Evolutionary conservation across 2,329 filamentous ascomycete genomes (phyloP).

Genomic region (Thielaviopsis populi): DNA sequence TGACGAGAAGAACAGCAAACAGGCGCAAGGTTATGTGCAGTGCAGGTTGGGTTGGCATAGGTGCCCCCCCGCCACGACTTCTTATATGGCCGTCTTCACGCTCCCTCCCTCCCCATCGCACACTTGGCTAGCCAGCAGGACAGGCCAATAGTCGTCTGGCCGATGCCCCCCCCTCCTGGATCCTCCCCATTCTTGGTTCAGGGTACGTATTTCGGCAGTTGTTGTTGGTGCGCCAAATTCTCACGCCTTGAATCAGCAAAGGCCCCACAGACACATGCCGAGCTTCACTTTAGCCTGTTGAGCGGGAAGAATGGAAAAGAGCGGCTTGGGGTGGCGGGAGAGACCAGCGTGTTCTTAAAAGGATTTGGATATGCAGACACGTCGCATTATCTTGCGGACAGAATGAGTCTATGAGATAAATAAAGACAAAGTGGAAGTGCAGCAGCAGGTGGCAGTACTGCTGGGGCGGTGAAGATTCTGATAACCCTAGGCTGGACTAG

Average conservation of each 20-base stretch:
- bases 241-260: background rate
- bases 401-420: background rate
- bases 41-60: background rate
- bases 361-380: background rate
- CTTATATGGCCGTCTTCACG: background rate
- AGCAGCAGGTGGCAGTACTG: background rate
- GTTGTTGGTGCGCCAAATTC: background rate
- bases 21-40: background rate
- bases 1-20: background rate
- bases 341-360: background rate
- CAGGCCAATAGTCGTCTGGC: background rate
- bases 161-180: background rate
- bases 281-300: background rate
- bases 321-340: background rate
- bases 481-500: background rate
- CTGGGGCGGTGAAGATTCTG: background rate
- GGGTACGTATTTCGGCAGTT: constrained; percentile 1
- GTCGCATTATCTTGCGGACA: background rate
- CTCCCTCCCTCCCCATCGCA: background rate
- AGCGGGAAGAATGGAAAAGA: background rate
- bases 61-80: background rate
- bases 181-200: background rate
- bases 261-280: constrained; percentile 1
- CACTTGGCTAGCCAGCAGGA: background rate
- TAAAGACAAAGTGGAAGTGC: background rate